Conservation (phyloP, 768 basidiomycete genomes). For the Pisolithus microcarpus region DNA sequence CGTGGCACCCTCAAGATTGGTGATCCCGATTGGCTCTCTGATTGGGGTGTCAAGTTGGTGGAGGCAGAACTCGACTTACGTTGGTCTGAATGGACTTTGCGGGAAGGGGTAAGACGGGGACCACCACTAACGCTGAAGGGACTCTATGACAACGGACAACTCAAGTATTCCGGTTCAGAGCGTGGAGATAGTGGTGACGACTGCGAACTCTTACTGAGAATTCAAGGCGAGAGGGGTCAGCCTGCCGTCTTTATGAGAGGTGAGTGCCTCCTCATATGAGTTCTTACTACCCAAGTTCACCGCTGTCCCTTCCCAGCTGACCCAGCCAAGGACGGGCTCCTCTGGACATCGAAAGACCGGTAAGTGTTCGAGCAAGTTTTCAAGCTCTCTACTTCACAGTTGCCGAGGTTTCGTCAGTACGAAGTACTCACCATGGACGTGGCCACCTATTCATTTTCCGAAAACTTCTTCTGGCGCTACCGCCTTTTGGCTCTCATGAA, state of each 20-base stretch:
- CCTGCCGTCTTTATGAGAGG: slow-evolving; percentile 36
- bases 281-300: not conserved
- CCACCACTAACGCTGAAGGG: slow-evolving; percentile 29
- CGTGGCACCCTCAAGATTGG: slow-evolving; percentile 45
- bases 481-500: slow-evolving; percentile 42
- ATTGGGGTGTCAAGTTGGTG: slow-evolving; percentile 34
- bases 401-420: slow-evolving; percentile 36
- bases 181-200: slow-evolving; percentile 8
- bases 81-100: slow-evolving; percentile 24
- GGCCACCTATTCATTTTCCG: slow-evolving; percentile 34
- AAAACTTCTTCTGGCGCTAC: slow-evolving; percentile 47
- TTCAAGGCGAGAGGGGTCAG: slow-evolving; percentile 36
- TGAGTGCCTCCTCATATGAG: slow-evolving; percentile 11
- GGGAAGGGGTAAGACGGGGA: slow-evolving; percentile 10
- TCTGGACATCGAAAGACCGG: slow-evolving; percentile 26
- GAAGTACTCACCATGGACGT: slow-evolving; percentile 41
- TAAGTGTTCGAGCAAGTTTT: slow-evolving; percentile 9
- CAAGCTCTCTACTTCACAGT: slow-evolving; percentile 2
- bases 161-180: slow-evolving; percentile 10
- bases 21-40: slow-evolving; percentile 43
- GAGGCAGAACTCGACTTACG: slow-evolving; percentile 39
- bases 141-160: slow-evolving; percentile 24
- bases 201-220: slow-evolving; percentile 29
- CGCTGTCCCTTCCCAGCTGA: slow-evolving; percentile 15
- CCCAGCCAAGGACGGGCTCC: slow-evolving; percentile 24